phyloP scores from a whole-genome alignment of 2,329 filamentous ascomycete species.

The Domatiomyces globalis region DNA sequence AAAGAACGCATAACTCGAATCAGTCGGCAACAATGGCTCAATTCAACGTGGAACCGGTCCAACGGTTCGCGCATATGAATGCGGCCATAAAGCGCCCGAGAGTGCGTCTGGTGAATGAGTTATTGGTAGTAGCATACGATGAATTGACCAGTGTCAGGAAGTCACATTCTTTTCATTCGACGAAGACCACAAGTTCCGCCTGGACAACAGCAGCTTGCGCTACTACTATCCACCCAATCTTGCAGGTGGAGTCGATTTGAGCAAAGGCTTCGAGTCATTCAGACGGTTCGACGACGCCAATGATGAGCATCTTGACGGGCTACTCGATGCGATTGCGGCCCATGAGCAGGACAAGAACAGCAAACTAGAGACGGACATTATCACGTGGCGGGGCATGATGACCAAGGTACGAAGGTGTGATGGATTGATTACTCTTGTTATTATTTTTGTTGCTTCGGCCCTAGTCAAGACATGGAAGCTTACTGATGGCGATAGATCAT shows the following conservation, averaged over 20 bases:
- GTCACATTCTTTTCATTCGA: conserved; percentile 91
- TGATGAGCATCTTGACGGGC: conserved; percentile 78
- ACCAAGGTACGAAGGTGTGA: conserved; percentile 90
- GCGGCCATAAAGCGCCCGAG: conserved; percentile 62
- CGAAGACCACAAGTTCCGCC: conserved; percentile 59
- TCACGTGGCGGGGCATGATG: conserved; percentile 98
- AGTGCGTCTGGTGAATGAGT: conserved; percentile 31
- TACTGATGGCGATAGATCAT: conserved; percentile 50
- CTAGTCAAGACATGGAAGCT: conserved; percentile 2
- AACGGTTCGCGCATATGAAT: conserved; percentile 52
- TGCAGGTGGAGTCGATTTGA: conserved; percentile 50
- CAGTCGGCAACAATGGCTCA: background rate
- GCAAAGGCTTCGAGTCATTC: conserved; percentile 67
- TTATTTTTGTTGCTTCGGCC: background rate
- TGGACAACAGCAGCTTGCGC: conserved; percentile 64
- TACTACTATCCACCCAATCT: conserved; percentile 74
- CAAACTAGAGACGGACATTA: conserved; percentile 59
- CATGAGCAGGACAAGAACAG: conserved; percentile 56
- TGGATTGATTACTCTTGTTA: background rate
- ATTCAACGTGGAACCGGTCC: conserved; percentile 56
- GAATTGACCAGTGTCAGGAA: conserved; percentile 42
- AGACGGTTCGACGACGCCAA: conserved; percentile 63
- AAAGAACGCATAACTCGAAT: no score
- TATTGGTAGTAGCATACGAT: background rate
- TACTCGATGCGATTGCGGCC: conserved; percentile 60